Base-by-base conservation (phyloP, 169 alveolate species). In the Eimeria acervulina region DNA sequence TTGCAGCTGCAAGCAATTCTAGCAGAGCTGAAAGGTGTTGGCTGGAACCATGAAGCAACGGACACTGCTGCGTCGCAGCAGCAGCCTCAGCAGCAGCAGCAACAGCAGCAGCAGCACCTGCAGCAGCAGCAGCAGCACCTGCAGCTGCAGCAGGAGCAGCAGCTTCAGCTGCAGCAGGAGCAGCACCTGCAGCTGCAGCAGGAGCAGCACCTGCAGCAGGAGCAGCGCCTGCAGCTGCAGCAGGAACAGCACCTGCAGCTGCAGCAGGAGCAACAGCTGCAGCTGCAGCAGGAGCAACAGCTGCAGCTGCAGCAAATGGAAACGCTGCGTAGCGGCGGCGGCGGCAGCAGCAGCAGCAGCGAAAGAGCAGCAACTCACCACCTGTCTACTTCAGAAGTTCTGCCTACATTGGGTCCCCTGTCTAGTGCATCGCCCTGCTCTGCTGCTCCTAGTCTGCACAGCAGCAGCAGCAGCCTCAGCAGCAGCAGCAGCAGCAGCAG, bases 41-140 rank as follows among this genome's bases (percentile, higher is more conserved):
- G 83, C 17, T 72, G 83, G 83, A 31, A 72, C 83, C 17, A 72
- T 28, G 47, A 17, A 8, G 12, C 21, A 36, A 7, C 19, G 15
- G 83, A 72, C 21, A 5, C 21, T 26, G 83, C 83, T 31, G 40
- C 42, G 47, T 36, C 47, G 40, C 83, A n/a, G 52, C 52, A 72
- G 83, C 83, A 72, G 83, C 83, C 4, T 42, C 83, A 23, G 83
- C 52, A 72, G 83, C 83, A 72, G 83, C 83, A 36, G 83, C 83
- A n/a, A 7, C 83, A 72, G 44, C 83, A 23, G 83, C 83, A 28
- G 83, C 47, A 36, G 83, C 83, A 31, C 28, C 47, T 15, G 83
- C 47, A 7, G 83, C 83, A 31, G 83, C 83, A 72, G 47, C 47
- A 72, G 83, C 83, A 72, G 44, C 83, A 72, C 28, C 83, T 2